Evolutionary conservation across 352 stramenopile genomes (phyloP).

Genomic region (Pythium aristosporum): DNA sequence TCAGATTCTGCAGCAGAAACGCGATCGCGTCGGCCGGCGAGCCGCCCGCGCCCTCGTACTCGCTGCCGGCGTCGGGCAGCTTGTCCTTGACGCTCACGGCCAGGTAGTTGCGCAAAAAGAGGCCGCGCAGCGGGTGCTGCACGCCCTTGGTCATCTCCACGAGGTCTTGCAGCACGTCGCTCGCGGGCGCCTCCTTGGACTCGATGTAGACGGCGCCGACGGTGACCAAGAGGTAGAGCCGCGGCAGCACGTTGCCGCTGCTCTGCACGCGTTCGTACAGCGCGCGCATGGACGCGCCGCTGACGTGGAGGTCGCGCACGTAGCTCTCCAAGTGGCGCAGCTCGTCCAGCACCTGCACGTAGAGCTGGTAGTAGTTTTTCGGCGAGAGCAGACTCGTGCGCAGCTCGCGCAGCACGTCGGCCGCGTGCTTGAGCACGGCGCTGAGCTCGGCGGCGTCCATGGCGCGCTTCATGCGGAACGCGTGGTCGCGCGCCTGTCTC

Average conservation of each 20-base stretch:
- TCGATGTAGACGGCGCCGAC: conserved; percentile 96
- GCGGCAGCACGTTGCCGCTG: conserved; percentile 94
- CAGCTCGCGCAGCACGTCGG: conserved; percentile 83
- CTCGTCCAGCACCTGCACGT: conserved; percentile 92
- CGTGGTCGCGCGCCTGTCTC: conserved; percentile 67
- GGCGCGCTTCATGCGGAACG: conserved; percentile 86
- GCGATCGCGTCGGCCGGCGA: conserved; percentile 89
- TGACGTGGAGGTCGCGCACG: conserved; percentile 81
- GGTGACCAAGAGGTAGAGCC: conserved; percentile 96
- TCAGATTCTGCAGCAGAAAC: conserved; percentile 97
- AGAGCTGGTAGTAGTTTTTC: conserved; percentile 99
- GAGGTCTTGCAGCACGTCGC: conserved; percentile 97
- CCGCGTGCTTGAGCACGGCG: conserved; percentile 76
- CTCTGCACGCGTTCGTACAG: conserved; percentile 96
- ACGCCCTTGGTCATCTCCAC: conserved; percentile 99
- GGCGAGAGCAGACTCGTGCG: conserved; percentile 91
- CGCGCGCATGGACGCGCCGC: conserved; percentile 85
- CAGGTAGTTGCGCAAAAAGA: conserved; percentile 99
- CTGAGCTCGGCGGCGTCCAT: conserved; percentile 73
- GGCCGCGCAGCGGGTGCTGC: conserved; percentile 96
- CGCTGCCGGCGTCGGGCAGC: conserved; percentile 85
- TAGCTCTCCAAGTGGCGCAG: conserved; percentile 95
- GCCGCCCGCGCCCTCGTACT: conserved; percentile 74
- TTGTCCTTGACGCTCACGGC: conserved; percentile 91
- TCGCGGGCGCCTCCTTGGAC: conserved; percentile 58